A percentile compares a stretch with the other conserved stretches of the same genome.
These are phyloP conservation scores for Ceratocystis variospora DNA, from an alignment of 2,329 filamentous ascomycete species.

Conservation along the genomic window DNA sequence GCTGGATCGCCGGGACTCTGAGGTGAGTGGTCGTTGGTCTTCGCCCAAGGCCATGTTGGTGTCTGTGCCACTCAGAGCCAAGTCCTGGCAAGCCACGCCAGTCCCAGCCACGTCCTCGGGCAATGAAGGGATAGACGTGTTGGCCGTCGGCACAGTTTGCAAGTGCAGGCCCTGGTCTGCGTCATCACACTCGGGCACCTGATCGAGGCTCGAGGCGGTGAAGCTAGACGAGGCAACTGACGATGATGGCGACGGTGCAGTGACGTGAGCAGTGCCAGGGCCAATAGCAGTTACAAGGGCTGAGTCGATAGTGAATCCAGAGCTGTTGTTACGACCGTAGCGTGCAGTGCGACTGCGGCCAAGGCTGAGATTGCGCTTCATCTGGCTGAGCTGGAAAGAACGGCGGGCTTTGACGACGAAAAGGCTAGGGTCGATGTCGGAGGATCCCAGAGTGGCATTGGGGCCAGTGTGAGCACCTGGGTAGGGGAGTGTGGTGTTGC, in stretches of 20 bases:
- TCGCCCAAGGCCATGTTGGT: background rate
- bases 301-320: slow-evolving; percentile 12
- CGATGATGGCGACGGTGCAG: slow-evolving; percentile 3
- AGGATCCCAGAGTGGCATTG: slow-evolving; percentile 42
- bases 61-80: background rate
- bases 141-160: background rate
- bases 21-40: slow-evolving; percentile 11
- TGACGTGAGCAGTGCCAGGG: slow-evolving; percentile 9
- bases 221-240: background rate
- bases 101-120: background rate
- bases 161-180: background rate
- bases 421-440: slow-evolving; percentile 36
- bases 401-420: slow-evolving; percentile 33
- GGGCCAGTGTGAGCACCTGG: slow-evolving; percentile 46
- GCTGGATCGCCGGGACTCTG: slow-evolving; percentile 10
- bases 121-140: slow-evolving; percentile 6
- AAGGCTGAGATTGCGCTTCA: slow-evolving; percentile 32
- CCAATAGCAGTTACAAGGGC: slow-evolving; percentile 14
- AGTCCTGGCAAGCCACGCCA: background rate
- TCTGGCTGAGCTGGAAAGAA: slow-evolving; percentile 30
- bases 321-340: slow-evolving; percentile 4
- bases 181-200: background rate
- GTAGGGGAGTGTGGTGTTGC: slow-evolving; percentile 48
- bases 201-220: background rate
- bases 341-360: slow-evolving; percentile 11